A percentile compares a stretch with the other conserved stretches of the same genome.
These are phyloP conservation scores for Helotiales sp. DNA, from an alignment of 2,329 filamentous ascomycete species.

Conservation along the genomic window DNA sequence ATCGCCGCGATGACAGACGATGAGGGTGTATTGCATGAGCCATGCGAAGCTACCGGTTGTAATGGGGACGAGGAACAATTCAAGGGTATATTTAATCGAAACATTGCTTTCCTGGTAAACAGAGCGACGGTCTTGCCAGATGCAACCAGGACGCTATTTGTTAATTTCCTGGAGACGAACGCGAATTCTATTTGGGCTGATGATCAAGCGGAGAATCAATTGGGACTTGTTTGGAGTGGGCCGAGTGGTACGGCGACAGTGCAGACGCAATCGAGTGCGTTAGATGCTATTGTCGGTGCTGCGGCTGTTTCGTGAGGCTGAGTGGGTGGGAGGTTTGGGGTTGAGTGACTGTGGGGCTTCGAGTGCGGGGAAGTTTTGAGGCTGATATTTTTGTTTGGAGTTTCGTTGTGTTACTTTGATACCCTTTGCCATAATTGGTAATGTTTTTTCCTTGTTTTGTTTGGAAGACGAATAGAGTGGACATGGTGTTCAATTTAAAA, in stretches of 20 bases:
- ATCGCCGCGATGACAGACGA: slow-evolving; percentile 46
- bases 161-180: slow-evolving; percentile 57
- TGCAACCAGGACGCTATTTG: slow-evolving; percentile 50
- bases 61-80: slow-evolving; percentile 59
- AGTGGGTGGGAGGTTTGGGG: not conserved
- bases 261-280: slow-evolving; percentile 61
- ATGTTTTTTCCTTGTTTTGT: slow-evolving; percentile 5
- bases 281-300: slow-evolving; percentile 68
- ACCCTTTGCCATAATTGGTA: slow-evolving; percentile 7
- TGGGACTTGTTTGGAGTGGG: slow-evolving; percentile 67
- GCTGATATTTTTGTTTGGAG: not conserved
- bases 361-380: not conserved
- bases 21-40: slow-evolving; percentile 52
- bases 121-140: slow-evolving; percentile 31
- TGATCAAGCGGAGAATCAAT: slow-evolving; percentile 50
- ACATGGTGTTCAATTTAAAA: too few relatives aligned
- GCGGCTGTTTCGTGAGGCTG: slow-evolving; percentile 27
- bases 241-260: slow-evolving; percentile 55
- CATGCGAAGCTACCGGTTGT: slow-evolving; percentile 50
- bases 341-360: not conserved
- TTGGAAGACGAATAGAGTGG: not conserved
- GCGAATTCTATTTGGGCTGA: slow-evolving; percentile 66
- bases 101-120: slow-evolving; percentile 58
- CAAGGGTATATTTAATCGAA: slow-evolving; percentile 70
- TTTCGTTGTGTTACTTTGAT: not conserved